Evolutionary conservation across 2,329 filamentous ascomycete genomes (phyloP), one percentile per base, ranked within the genome.

Genomic region (Xylariaceae sp.): DNA sequence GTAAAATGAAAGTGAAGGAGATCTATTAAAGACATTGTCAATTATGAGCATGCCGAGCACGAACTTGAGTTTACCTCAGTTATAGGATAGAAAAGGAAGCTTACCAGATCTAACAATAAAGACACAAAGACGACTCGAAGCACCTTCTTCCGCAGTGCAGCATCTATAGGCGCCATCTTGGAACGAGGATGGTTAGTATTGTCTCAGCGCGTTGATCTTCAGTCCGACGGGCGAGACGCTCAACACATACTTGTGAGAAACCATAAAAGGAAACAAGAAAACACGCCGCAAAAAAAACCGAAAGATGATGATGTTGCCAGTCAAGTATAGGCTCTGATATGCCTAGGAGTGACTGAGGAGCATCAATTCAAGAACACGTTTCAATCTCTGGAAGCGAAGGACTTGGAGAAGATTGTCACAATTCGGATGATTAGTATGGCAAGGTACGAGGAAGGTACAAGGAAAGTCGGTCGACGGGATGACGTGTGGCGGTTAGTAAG

Each of bases 1-100:
- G 94, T 6, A 99, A 86, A 69, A 97, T 97, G 70, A 99, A 96
- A 32, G 94, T 99, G 72, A 99, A 99, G 53, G 92, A 96, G 67
- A 97, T 89, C 92, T 96, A 60, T 34, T 29, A 5, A 8, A 31
- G 1, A 6, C 29, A 26, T 11, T 5, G 12, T n/a, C 11, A n/a
- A 32, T 12, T 3, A 31, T 45, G 31, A 45, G 43, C 43, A 45
- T 19, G 11, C 12, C 2, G 4, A 43, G 19, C 40, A 27, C 19
- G 11, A 32, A 27, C 29, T 7, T 8, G 7, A 4, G 12, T 29
- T 41, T 3, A 19, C 19, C 19, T 19, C 19, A 37, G 8, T 7
- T 11, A 11, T 35, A 29, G 8, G 6, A 32, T n/a, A 37, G 6
- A 19, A 19, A 19, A 40, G 35, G 43, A 48, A 70, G 19, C 81